phyloP scores from a whole-genome alignment of 2,329 filamentous ascomycete genomes.

The Colletotrichum sp. region DNA sequence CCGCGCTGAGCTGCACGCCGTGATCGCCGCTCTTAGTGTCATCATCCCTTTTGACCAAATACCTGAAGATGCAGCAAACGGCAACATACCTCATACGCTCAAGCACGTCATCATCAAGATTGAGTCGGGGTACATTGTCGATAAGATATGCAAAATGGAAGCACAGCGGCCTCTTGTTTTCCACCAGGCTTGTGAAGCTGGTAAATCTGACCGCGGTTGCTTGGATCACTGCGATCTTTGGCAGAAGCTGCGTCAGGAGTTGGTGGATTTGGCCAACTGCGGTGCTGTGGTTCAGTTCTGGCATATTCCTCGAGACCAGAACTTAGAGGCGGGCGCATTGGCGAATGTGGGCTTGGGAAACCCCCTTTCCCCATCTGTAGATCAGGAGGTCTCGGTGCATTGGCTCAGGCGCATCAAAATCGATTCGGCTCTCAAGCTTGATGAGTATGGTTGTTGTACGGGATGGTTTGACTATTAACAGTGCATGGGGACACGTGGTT shows the following conservation, averaged over 20 bases:
- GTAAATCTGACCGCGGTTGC: neutral
- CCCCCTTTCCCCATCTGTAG: neutral
- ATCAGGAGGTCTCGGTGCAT: rapidly evolving
- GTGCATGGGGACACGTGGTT: too few species aligned
- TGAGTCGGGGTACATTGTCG: neutral
- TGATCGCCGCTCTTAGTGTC: neutral
- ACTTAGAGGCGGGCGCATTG: neutral
- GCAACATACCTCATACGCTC: neutral
- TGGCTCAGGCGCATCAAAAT: neutral
- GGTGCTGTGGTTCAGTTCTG: neutral
- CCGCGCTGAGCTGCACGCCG: neutral
- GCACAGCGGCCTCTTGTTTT: neutral
- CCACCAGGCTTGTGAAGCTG: neutral
- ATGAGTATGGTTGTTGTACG: too few species aligned
- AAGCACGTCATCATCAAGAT: neutral
- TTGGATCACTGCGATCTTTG: neutral
- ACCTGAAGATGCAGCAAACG: too few species aligned
- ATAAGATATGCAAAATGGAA: neutral
- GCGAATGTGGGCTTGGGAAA: neutral
- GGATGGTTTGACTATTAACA: too few species aligned
- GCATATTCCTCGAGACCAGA: neutral
- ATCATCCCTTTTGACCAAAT: rapidly evolving
- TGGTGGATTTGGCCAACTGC: neutral
- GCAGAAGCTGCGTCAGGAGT: neutral
- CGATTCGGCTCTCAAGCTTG: neutral